A percentile compares a stretch with the other conserved stretches of the same genome.
Evolutionary conservation across 768 basidiomycete species (phyloP).

Genomic region (Boletus sensibilis): DNA sequence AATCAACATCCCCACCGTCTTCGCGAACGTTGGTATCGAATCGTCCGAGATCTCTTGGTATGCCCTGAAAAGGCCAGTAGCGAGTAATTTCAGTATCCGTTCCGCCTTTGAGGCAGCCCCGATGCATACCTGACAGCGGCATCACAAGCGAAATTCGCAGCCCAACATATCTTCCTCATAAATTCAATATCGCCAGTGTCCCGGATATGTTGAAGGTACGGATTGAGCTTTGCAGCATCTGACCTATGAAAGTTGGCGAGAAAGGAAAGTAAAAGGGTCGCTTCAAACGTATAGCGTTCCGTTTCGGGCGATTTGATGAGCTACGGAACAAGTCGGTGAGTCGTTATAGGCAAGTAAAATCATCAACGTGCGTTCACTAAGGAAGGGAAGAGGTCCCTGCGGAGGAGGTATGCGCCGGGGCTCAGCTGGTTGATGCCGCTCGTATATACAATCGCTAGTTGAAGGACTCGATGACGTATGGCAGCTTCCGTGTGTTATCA

Average conservation of each 20-base stretch:
- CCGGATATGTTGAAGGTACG: constrained; percentile 55
- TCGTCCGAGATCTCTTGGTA: constrained; percentile 60
- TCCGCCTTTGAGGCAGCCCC: not conserved
- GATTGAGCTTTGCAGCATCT: constrained; percentile 67
- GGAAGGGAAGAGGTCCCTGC: constrained; percentile 57
- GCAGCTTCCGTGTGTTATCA: constrained; percentile 34
- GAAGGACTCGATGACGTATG: constrained; percentile 53
- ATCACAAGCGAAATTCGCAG: constrained; percentile 51
- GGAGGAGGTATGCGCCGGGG: constrained; percentile 69
- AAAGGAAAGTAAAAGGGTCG: constrained; percentile 55
- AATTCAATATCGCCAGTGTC: constrained; percentile 48
- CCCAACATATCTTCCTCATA: constrained; percentile 59
- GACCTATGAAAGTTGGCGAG: constrained; percentile 73
- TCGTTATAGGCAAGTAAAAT: not conserved
- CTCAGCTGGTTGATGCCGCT: constrained; percentile 63
- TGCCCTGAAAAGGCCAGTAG: constrained; percentile 36
- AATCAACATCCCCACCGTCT: constrained; percentile 53
- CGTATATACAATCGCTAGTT: constrained; percentile 56
- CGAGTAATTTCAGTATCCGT: not conserved
- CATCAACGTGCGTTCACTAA: constrained; percentile 43
- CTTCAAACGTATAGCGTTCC: constrained; percentile 57
- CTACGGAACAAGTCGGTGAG: constrained; percentile 32
- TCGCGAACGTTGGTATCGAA: constrained; percentile 46
- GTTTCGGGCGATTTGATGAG: constrained; percentile 56
- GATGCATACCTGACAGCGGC: constrained; percentile 47